Evolutionary conservation across 768 basidiomycete genomes (phyloP).

Genomic region (Mycena metata): DNA sequence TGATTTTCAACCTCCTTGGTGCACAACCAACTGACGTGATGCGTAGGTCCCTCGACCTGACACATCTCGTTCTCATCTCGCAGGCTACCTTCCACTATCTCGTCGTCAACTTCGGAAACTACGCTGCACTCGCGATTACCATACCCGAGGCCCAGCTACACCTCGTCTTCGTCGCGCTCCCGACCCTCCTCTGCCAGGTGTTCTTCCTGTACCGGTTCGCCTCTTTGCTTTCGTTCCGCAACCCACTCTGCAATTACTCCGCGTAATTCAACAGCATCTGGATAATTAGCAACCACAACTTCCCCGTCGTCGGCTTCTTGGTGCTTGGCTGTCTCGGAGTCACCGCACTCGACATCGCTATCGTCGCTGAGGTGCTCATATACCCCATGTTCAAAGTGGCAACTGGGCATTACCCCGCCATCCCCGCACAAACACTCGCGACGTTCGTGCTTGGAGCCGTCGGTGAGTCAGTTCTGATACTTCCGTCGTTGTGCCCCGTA

Average conservation of each 20-base stretch:
- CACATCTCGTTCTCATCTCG: constrained; percentile 35
- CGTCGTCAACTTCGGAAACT: constrained; percentile 30
- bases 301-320: no score
- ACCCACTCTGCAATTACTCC: background rate
- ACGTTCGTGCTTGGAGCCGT: constrained; percentile 23
- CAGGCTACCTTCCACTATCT: constrained; percentile 36
- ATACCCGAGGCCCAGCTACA: constrained; percentile 26
- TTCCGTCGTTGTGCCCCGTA: constrained; percentile 2
- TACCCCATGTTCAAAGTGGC: constrained; percentile 6
- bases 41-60: constrained; percentile 28
- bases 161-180: constrained; percentile 26
- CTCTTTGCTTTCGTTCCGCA: background rate
- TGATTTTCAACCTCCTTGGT: no score
- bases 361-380: constrained; percentile 12
- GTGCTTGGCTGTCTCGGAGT: constrained; percentile 13
- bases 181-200: constrained; percentile 28
- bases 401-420: no score
- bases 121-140: constrained; percentile 6
- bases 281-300: constrained; percentile 28
- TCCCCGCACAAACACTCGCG: constrained; percentile 5
- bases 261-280: constrained; percentile 26
- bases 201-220: constrained; percentile 32
- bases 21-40: no score
- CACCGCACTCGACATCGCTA: constrained; percentile 10
- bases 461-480: constrained; percentile 11